These are phyloP conservation scores for Furcasterigmium furcatum DNA, from an alignment of 2,329 filamentous ascomycete genomes.

Conservation along the genomic window DNA sequence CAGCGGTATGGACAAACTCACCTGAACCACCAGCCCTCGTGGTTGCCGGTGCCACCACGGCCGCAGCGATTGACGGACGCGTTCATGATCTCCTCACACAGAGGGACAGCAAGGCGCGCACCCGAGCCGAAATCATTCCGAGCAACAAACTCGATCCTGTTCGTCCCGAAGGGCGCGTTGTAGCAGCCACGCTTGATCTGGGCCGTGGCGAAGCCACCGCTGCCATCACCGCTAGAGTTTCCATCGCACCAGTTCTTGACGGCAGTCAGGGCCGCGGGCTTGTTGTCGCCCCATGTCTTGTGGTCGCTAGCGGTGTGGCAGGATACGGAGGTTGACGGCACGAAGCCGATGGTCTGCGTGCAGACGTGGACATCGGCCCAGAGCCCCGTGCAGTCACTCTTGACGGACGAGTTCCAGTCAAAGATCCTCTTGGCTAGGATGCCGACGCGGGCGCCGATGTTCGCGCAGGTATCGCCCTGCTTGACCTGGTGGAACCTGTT, in stretches of 20 bases:
- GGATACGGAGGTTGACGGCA: no score
- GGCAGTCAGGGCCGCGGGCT: not conserved
- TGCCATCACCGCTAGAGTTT: not conserved
- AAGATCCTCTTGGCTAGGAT: conserved; percentile 18
- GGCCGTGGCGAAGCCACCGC: not conserved
- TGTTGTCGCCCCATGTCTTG: not conserved
- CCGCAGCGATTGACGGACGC: not conserved
- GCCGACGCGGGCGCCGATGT: conserved; percentile 15
- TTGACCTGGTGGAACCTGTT: conserved; percentile 17
- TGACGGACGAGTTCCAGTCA: conserved; percentile 14
- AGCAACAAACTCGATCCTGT: not conserved
- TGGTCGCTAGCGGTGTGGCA: no score
- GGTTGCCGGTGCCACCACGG: not conserved
- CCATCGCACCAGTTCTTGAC: not conserved
- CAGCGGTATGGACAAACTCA: no score
- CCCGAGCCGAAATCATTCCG: not conserved
- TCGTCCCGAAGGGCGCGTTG: not conserved
- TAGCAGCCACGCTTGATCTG: not conserved
- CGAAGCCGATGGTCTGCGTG: conserved; percentile 6
- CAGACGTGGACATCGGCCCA: conserved; percentile 10
- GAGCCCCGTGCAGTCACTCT: conserved; percentile 8
- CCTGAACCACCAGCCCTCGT: not conserved
- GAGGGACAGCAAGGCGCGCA: not conserved
- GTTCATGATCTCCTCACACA: not conserved
- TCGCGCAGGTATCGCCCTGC: conserved; percentile 15